A percentile compares a stretch with the other conserved stretches of the same genome.
Evolutionary conservation across 106 monocot species (phyloP).

Genomic region (Iris macrosiphon): DNA sequence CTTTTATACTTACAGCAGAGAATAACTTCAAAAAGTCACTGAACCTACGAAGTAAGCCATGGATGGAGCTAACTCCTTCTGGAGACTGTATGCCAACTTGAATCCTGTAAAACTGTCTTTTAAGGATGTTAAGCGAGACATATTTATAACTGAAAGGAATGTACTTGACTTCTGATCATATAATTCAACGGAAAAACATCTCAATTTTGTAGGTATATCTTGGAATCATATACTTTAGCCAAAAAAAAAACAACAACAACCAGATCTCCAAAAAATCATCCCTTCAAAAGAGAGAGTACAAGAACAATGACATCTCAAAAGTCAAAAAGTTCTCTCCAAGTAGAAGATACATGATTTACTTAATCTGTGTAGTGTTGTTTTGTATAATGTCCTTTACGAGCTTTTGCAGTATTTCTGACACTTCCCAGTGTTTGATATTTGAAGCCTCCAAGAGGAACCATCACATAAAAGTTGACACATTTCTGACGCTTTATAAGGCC

Average conservation of each 20-base stretch:
- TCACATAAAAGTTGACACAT: not conserved
- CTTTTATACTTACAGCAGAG: conserved; percentile 58
- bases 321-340: not conserved
- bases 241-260: not conserved
- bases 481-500: too few species aligned
- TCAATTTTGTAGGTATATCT: too few species aligned
- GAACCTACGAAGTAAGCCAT: conserved; percentile 63
- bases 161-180: too few species aligned
- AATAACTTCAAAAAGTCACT: conserved; percentile 85
- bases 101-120: conserved; percentile 97
- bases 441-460: not conserved
- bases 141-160: too few species aligned
- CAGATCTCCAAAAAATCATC: not conserved
- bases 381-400: too few species aligned
- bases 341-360: not conserved
- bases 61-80: conserved; percentile 69
- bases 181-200: too few species aligned
- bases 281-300: not conserved
- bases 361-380: too few species aligned
- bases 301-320: not conserved
- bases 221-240: too few species aligned
- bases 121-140: conserved; percentile 44
- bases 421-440: not conserved
- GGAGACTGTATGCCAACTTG: conserved; percentile 92
- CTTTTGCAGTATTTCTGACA: too few species aligned